A percentile compares a stretch with the other conserved stretches of the same genome.
These are phyloP conservation scores for Tetrastigma voinierianum DNA, from an alignment of 164 flowering plant genomes.

Conservation along the genomic window DNA sequence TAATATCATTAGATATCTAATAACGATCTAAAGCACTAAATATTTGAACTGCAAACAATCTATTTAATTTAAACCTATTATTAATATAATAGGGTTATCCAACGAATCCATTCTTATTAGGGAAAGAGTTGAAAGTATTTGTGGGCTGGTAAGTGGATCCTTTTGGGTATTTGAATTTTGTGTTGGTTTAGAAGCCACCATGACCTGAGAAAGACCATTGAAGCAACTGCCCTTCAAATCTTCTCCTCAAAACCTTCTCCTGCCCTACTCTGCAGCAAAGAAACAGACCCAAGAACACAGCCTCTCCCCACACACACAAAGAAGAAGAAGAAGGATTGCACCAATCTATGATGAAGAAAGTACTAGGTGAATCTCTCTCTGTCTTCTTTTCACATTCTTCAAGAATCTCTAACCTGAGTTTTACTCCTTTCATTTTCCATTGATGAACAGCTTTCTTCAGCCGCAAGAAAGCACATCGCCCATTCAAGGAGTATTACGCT, in stretches of 20 bases:
- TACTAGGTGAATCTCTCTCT: neutral
- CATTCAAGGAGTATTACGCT: conserved; percentile 58
- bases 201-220: neutral
- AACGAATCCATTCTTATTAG: too few relatives aligned
- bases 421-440: neutral
- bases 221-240: neutral
- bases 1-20: too few relatives aligned
- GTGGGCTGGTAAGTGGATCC: too few relatives aligned
- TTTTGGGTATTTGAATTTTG: too few relatives aligned
- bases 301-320: neutral
- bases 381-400: neutral
- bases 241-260: neutral
- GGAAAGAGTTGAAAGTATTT: too few relatives aligned
- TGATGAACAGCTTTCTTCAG: conserved; percentile 23
- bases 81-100: too few relatives aligned
- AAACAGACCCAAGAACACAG: neutral
- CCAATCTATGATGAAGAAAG: neutral
- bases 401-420: neutral
- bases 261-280: neutral
- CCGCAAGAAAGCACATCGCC: conserved; percentile 33
- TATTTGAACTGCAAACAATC: too few relatives aligned
- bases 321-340: too few relatives aligned
- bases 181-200: too few relatives aligned
- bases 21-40: too few relatives aligned
- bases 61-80: too few relatives aligned